A percentile compares a stretch with the other conserved stretches of the same genome.
Conservation (phyloP, 352 stramenopile genomes). For the Peronospora destructor region DNA sequence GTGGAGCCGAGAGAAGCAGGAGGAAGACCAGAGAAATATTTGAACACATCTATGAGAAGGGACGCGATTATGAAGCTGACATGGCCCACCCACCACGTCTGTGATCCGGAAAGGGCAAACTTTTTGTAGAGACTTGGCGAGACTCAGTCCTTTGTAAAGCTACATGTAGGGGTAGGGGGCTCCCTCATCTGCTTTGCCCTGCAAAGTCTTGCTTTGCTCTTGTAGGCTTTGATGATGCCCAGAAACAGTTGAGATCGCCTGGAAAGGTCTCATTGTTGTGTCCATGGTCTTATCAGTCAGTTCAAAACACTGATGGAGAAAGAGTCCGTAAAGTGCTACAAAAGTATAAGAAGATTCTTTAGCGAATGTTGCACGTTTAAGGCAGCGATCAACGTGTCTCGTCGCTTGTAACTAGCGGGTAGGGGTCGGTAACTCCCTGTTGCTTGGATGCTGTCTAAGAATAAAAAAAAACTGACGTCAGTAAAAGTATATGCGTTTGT, state of each 20-base stretch:
- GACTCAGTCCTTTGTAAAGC: too few species aligned
- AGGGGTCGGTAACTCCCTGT: conserved; percentile 6
- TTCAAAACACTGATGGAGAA: too few species aligned
- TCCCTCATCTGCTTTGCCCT: background rate
- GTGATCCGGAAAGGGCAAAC: background rate
- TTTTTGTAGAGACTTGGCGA: background rate
- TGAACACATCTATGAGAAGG: conserved; percentile 16
- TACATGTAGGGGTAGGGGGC: conserved; percentile 21
- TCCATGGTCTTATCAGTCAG: too few species aligned
- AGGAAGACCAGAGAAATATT: conserved; percentile 13
- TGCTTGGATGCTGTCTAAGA: conserved; percentile 14
- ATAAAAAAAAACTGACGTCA: conserved; percentile 30
- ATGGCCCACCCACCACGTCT: background rate
- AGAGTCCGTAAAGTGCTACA: too few species aligned
- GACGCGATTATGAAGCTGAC: background rate
- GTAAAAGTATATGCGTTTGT: conserved; percentile 16
- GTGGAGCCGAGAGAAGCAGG: conserved; percentile 19
- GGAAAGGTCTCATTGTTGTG: too few species aligned
- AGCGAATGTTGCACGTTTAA: conserved; percentile 21
- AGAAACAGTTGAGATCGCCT: too few species aligned
- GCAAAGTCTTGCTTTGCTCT: too few species aligned
- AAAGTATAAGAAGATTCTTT: conserved; percentile 1
- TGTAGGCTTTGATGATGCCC: background rate
- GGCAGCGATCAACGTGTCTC: conserved; percentile 8
- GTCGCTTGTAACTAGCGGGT: conserved; percentile 18